Percentiles rank a stretch among this genome's conserved stretches.
phyloP scores from a whole-genome alignment of 306 rosid genomes.

The Acacia melanoxylon region DNA sequence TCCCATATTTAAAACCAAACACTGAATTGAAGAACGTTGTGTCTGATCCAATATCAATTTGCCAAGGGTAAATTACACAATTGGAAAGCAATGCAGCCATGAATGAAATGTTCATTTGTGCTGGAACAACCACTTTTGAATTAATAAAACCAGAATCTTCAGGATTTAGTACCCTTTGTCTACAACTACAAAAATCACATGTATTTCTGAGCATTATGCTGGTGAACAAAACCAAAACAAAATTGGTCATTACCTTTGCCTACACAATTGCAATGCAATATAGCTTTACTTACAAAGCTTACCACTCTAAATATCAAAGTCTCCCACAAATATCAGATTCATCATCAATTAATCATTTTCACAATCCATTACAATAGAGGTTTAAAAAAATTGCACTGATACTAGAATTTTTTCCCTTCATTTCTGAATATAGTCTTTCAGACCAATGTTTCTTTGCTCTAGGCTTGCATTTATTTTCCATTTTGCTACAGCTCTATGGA shows the following conservation, averaged over 20 bases:
- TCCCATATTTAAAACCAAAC: neutral
- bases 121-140: neutral
- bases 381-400: neutral
- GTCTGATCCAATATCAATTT: neutral
- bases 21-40: neutral
- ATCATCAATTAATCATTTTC: constrained; percentile 1
- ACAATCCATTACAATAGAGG: neutral
- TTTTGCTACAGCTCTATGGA: constrained; percentile 64
- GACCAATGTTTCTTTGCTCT: constrained; percentile 41
- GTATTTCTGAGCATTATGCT: too few species aligned
- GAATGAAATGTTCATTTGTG: neutral
- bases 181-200: neutral
- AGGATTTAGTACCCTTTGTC: neutral
- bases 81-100: neutral
- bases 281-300: neutral
- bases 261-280: neutral
- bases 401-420: constrained; percentile 25
- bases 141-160: neutral
- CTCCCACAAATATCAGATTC: neutral
- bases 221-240: too few species aligned
- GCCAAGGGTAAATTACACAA: neutral
- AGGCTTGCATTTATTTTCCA: constrained; percentile 65
- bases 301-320: neutral
- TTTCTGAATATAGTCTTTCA: constrained; percentile 55
- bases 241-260: neutral